Conservation (phyloP, 768 basidiomycete species). For the Tulasnella sp. region DNA sequence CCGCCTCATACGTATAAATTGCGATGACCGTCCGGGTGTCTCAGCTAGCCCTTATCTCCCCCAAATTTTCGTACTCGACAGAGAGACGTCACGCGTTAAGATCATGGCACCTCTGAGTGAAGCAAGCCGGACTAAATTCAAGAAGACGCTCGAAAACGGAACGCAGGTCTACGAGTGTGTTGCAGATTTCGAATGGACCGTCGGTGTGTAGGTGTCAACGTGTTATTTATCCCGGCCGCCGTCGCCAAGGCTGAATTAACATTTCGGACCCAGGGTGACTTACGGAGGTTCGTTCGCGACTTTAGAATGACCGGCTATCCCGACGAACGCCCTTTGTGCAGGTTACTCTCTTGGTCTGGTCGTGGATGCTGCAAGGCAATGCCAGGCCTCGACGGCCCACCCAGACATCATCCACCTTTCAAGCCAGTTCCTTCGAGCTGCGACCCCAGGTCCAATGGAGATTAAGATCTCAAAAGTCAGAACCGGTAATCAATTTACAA, state of each 20-base stretch:
- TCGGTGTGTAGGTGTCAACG: not conserved
- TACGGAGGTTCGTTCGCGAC: constrained; percentile 13
- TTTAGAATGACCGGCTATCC: not conserved
- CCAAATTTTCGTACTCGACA: no score
- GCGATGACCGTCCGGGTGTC: not conserved
- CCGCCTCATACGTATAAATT: not conserved
- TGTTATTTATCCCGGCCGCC: not conserved
- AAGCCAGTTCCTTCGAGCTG: constrained; percentile 26
- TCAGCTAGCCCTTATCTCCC: not conserved
- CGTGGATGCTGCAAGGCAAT: not conserved
- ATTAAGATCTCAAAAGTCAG: not conserved
- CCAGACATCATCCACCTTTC: constrained; percentile 5
- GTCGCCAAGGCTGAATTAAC: no score
- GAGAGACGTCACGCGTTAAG: not conserved
- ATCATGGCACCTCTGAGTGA: not conserved
- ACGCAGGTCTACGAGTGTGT: constrained; percentile 11
- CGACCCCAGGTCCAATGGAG: not conserved
- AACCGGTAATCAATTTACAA: not conserved
- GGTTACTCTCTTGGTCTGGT: constrained; percentile 15
- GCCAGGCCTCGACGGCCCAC: not conserved
- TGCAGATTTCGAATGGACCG: not conserved
- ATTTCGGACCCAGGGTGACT: not conserved
- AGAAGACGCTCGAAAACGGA: not conserved
- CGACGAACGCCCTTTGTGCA: not conserved
- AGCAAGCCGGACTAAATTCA: not conserved